A percentile compares a stretch with the other conserved stretches of the same genome.
These are phyloP conservation scores for Pyricularia sp. DNA, from an alignment of 2,329 filamentous ascomycete genomes.

Conservation along the genomic window DNA sequence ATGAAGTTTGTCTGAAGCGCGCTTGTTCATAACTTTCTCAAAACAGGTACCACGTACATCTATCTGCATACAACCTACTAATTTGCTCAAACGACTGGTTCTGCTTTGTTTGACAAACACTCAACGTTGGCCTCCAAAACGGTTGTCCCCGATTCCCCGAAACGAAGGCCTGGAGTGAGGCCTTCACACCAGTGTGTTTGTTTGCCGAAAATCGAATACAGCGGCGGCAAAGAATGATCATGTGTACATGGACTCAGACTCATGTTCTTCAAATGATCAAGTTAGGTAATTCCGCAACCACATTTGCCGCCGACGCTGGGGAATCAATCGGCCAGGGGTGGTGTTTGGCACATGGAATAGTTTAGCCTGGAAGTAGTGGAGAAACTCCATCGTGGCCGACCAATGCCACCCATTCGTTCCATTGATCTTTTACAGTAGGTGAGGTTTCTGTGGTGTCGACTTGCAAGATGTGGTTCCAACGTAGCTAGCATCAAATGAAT, in stretches of 20 bases:
- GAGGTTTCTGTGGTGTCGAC: not conserved
- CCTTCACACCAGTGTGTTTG: not conserved
- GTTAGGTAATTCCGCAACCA: not conserved
- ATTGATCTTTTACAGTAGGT: not conserved
- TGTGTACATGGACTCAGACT: not conserved
- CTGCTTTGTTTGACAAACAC: not conserved
- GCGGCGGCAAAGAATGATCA: not conserved
- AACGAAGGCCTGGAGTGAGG: not conserved
- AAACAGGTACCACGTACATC: not conserved
- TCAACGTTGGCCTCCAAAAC: not conserved
- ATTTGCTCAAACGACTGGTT: not conserved
- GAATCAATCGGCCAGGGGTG: not conserved
- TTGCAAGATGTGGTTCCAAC: not conserved
- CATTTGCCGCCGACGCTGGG: not conserved
- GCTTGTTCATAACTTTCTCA: not conserved
- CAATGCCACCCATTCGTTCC: not conserved
- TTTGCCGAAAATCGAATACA: not conserved
- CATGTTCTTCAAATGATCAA: not conserved
- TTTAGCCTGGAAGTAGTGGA: not conserved
- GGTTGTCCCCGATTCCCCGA: not conserved
- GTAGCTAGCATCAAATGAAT: not conserved
- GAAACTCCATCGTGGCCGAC: not conserved
- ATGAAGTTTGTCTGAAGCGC: not conserved
- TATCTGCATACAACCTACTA: not conserved
- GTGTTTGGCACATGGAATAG: not conserved